phyloP scores from a whole-genome alignment of 2,329 filamentous ascomycete genomes.

The Ophiostoma fasciatum region DNA sequence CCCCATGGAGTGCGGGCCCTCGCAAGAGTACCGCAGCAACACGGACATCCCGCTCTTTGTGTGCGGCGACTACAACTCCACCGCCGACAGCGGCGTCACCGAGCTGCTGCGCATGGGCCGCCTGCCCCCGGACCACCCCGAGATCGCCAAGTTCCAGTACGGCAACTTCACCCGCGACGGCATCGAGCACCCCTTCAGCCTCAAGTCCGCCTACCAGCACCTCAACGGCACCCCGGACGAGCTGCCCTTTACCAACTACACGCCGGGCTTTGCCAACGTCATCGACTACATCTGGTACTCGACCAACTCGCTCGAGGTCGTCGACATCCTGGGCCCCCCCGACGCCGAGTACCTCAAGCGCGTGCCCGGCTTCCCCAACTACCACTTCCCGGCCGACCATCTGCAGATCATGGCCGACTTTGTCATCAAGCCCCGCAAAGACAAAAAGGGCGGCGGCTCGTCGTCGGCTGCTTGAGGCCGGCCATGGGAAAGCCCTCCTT shows the following conservation, averaged over 20 bases:
- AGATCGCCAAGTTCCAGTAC: constrained; percentile 70
- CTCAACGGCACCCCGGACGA: constrained; percentile 73
- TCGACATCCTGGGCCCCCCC: constrained; percentile 71
- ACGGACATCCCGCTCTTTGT: constrained; percentile 82
- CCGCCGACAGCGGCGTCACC: constrained; percentile 74
- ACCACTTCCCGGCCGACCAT: constrained; percentile 89
- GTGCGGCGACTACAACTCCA: constrained; percentile 94
- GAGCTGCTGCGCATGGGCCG: constrained; percentile 73
- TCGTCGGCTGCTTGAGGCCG: too few species aligned
- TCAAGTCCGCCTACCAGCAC: constrained; percentile 78
- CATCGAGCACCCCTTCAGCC: constrained; percentile 85
- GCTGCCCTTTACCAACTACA: constrained; percentile 91
- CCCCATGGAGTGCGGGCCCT: constrained; percentile 55
- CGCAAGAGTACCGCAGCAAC: constrained; percentile 71
- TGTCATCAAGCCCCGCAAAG: constrained; percentile 74
- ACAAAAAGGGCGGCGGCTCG: constrained; percentile 49
- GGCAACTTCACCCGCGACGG: constrained; percentile 86
- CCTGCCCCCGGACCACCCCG: constrained; percentile 62
- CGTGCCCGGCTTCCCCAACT: constrained; percentile 84
- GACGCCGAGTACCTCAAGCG: constrained; percentile 73
- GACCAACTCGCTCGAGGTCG: constrained; percentile 73
- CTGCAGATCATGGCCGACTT: constrained; percentile 83
- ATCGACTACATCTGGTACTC: constrained; percentile 99
- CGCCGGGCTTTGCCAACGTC: constrained; percentile 78
- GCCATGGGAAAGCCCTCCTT: too few species aligned